Conservation (phyloP, 371 early-diverging fungal genomes). For the Parasitella parasitica region DNA sequence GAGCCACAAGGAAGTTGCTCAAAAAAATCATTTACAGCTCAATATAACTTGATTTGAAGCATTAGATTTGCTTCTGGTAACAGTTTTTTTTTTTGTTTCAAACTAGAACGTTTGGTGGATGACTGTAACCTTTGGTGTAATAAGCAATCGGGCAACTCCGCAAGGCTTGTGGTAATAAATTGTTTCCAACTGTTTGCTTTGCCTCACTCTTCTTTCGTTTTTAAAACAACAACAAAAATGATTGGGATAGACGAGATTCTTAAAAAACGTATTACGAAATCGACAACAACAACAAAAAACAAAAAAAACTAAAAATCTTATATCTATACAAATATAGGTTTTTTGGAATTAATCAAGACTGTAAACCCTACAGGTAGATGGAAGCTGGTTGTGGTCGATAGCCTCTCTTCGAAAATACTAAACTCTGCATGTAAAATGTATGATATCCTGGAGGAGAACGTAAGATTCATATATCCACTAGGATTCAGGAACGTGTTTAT, state of each 20-base stretch:
- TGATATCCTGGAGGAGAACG: conserved; percentile 92
- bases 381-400: conserved; percentile 94
- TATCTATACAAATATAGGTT: conserved; percentile 42
- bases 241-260: conserved; percentile 47
- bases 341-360: conserved; percentile 69
- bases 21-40: too few species aligned
- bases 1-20: too few species aligned
- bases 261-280: conserved; percentile 28
- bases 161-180: too few species aligned
- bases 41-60: too few species aligned
- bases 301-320: background rate
- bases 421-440: conserved; percentile 88
- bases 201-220: background rate
- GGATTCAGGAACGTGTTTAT: background rate
- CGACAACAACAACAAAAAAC: too few species aligned
- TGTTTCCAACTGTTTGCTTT: too few species aligned
- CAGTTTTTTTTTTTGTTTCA: too few species aligned
- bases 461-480: conserved; percentile 45
- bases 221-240: conserved; percentile 17
- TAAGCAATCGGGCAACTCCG: too few species aligned
- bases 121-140: too few species aligned
- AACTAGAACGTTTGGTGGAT: too few species aligned
- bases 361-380: conserved; percentile 69
- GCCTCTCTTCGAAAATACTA: conserved; percentile 78
- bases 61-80: too few species aligned